A percentile compares a stretch with the other conserved stretches of the same genome.
Evolutionary conservation across 2,329 filamentous ascomycete species (phyloP).

Genomic region (Calonectria pteridis): DNA sequence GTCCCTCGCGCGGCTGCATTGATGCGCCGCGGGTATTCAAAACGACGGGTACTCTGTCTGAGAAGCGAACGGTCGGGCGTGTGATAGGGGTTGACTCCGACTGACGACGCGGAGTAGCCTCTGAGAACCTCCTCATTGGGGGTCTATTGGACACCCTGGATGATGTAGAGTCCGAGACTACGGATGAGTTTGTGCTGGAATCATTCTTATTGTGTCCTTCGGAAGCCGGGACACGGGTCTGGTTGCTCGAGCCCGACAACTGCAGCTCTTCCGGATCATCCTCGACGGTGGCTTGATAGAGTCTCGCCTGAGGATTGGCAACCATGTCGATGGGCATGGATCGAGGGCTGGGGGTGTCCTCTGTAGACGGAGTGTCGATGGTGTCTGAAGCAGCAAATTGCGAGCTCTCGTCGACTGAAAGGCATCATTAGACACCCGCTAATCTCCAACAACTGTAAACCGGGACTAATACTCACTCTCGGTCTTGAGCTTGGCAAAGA

Average conservation of each 20-base stretch:
- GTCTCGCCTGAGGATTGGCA: conserved; percentile 1
- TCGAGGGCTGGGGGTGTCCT: conserved; percentile 36
- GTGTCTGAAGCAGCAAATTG: neutral
- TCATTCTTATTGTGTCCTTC: neutral
- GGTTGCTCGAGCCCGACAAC: neutral
- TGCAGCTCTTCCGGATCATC: conserved; percentile 32
- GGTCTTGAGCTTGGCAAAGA: conserved; percentile 44
- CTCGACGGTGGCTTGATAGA: conserved; percentile 36
- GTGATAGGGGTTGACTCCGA: conserved; percentile 30
- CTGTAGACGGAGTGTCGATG: conserved; percentile 38
- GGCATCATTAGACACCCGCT: neutral
- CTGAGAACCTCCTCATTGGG: conserved; percentile 17
- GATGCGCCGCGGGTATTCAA: conserved; percentile 36
- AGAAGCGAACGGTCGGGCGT: conserved; percentile 49
- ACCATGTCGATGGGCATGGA: conserved; percentile 23
- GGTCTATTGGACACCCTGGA: conserved; percentile 28
- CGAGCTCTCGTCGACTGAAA: conserved; percentile 35
- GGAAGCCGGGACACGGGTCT: neutral
- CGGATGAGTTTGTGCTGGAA: conserved; percentile 33
- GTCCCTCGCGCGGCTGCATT: conserved; percentile 14
- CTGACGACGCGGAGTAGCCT: conserved; percentile 4
- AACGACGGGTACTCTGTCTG: conserved; percentile 44
- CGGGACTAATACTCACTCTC: conserved; percentile 35
- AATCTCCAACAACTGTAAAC: no score
- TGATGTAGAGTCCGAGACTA: conserved; percentile 37